Evolutionary conservation across 2,329 filamentous ascomycete genomes (phyloP), one percentile per base, ranked within the genome.

Genomic region (Knufia fluminis): DNA sequence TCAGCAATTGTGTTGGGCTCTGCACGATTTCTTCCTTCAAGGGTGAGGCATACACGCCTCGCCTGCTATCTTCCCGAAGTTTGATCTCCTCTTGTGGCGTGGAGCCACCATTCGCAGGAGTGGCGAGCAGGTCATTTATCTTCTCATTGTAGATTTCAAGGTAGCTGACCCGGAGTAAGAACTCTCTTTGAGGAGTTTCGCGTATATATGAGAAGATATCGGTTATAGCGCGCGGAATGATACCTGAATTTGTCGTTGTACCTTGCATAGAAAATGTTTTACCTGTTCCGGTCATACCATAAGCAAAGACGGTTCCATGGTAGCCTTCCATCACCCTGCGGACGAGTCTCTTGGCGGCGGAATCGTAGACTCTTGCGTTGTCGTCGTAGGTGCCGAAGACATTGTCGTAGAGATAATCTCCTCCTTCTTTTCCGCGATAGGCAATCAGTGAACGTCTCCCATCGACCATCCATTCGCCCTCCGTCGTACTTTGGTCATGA

Each of bases 251-350:
- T 2, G 86, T 87, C 40, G 90, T 89, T 9, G 92, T 98, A 59
- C 92, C 92, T 71, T 98, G 92, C 92, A 98, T 98, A 33, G 91
- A 97, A 66, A 97, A 98, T 0, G 92, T 98, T 72, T 98, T 98
- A 59, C 92, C 92, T 0, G 92, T 97, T 54, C 92, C 92, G 3
- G 92, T 98, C 90, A 97, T 97, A 63, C 92, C 92, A 66, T 98
- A 98, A 16, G 91, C 91, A 65, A 98, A 97, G 20, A 98, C 92
- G 1, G 92, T 98, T 52, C 91, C 92, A 62, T 97, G 91, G 65
- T 97, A 98, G 36, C 92, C 92, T 71, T 98, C 92, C 92, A 98
- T 98, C 44, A 98, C 92, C 61, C 92, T 79, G 59, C 92, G 85
- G 41, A 98, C 92, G 46, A 98, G 75, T 54, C 92, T 85, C 69